Base-by-base conservation (phyloP, 331 rosid genomes). In the Telfairia occidentalis region DNA sequence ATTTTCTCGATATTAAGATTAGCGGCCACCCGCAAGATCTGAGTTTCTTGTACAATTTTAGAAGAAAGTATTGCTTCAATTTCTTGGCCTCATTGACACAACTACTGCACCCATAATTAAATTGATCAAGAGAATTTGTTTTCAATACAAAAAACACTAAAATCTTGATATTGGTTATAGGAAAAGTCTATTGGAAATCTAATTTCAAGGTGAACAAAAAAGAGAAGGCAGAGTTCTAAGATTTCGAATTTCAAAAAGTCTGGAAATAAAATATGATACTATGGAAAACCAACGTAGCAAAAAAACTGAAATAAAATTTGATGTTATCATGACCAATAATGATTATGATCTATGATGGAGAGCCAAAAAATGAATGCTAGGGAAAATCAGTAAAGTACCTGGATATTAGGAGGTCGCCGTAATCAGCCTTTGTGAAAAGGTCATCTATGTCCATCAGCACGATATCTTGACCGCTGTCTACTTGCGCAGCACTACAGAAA, bases 401-500 rank as follows among this genome's bases (percentile, higher is more conserved):
- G 58, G 72, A 82, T 66, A 48, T 66, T 6, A 77, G 42, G 60
- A 75, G 67, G 38, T 71, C 59, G 50, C 61, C 32, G 46, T 78
- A n/a, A 16, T 37, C 77, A 73, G 80, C 76, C 46, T 77, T 59
- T 48, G 81, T 46, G 69, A 87, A 78, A 24, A 86, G 71, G 80
- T 86, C 91, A 79, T 92, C 98, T 59, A 89, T 81, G 79, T 92
- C 97, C 38, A 92, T 72, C 87, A 92, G 77, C 74, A 90, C 85
- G 9, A 81, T 84, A 77, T 85, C 97, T 72, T 77, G 82, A 63
- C 86, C 87, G 43, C 80, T 81, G 23, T 78, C 76, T 54, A 34
- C 76, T 2, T 83, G 85, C 54, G 5, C 50, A 61, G 83, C 57
- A 65, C 69, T 74, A 79, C 78, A 78, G 79, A 90, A 87, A 81